phyloP scores from a whole-genome alignment of 331 rosid species.

The Quercus lobata region DNA sequence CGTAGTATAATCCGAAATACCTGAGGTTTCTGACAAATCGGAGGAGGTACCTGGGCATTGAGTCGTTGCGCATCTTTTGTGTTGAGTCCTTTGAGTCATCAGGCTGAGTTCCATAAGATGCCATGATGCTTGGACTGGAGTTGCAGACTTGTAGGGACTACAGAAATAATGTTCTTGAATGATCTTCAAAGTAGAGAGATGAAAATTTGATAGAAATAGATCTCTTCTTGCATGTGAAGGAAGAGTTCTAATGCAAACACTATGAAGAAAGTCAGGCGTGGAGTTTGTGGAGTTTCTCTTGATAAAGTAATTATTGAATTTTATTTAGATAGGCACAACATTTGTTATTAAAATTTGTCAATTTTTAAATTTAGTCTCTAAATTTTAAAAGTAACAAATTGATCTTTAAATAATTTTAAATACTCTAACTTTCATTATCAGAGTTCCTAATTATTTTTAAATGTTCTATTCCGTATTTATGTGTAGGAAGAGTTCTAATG shows the following conservation, averaged over 20 bases:
- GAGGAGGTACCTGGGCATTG: background rate
- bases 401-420: too few relatives aligned
- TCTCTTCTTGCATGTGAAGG: background rate
- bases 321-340: too few relatives aligned
- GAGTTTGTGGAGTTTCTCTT: too few relatives aligned
- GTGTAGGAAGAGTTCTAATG: background rate
- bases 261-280: background rate
- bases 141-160: background rate
- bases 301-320: too few relatives aligned
- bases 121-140: slow-evolving; percentile 24
- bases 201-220: too few relatives aligned
- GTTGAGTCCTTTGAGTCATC: slow-evolving; percentile 28
- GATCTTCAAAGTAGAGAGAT: too few relatives aligned
- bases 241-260: background rate
- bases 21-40: slow-evolving; percentile 35
- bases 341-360: too few relatives aligned
- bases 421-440: too few relatives aligned
- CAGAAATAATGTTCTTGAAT: background rate
- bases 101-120: slow-evolving; percentile 37
- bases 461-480: too few relatives aligned
- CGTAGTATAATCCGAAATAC: slow-evolving; percentile 37
- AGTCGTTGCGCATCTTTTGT: slow-evolving; percentile 11
- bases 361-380: too few relatives aligned
- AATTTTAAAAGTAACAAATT: too few relatives aligned
- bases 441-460: too few relatives aligned